Conservation (phyloP, 2,329 filamentous ascomycete genomes). For the Colletotrichum australisinense region DNA sequence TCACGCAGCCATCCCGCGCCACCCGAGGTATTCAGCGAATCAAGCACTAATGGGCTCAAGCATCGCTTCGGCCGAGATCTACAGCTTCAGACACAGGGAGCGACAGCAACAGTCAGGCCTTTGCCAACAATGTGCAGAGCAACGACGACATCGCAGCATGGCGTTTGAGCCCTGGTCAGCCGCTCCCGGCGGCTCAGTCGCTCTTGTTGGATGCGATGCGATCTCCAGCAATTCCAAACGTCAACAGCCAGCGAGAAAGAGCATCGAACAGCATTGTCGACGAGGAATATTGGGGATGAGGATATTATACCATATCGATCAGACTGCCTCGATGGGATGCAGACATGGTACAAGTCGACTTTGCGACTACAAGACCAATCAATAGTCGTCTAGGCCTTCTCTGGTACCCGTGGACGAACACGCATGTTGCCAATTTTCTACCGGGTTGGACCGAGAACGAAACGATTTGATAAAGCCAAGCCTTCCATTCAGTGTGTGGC, state of each 20-base stretch:
- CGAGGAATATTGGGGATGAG: not conserved
- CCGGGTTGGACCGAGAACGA: not conserved
- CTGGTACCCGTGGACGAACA: not conserved
- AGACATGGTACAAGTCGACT: not conserved
- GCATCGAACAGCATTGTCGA: not conserved
- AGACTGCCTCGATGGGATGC: not conserved
- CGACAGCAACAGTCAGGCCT: not conserved
- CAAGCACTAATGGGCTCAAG: not conserved
- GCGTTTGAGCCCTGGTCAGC: not conserved
- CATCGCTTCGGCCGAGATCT: slow-evolving; percentile 14
- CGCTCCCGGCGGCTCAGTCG: not conserved
- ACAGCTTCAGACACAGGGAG: not conserved
- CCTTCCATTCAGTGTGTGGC: not conserved
- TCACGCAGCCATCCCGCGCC: not conserved
- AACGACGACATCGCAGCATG: not conserved
- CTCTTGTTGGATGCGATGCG: not conserved
- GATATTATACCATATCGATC: not conserved
- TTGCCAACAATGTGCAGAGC: not conserved
- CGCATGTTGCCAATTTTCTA: not conserved
- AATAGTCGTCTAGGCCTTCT: not conserved
- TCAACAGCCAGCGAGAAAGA: not conserved
- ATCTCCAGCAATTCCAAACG: not conserved
- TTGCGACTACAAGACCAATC: not conserved
- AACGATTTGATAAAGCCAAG: not conserved
- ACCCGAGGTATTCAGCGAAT: slow-evolving; percentile 1